Evolutionary conservation across 169 alveolate species (phyloP).

Genomic region (Cryptosporidium andersoni): DNA sequence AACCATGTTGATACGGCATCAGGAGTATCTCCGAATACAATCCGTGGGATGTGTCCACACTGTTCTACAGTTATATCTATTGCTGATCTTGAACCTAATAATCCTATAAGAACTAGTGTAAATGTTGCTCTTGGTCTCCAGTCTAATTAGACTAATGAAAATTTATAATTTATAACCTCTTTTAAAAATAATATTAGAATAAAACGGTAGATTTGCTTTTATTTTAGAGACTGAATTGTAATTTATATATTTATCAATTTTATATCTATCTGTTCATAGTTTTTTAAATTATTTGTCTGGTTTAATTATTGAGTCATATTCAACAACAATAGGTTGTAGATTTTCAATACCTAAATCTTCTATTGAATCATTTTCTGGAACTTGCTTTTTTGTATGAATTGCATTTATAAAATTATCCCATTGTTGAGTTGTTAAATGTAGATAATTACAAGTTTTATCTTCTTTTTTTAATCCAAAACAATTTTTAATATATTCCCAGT

Average conservation of each 20-base stretch:
- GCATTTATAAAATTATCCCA: constrained; percentile 55
- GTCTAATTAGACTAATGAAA: constrained; percentile 2
- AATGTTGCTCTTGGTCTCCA: constrained; percentile 70
- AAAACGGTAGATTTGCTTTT: too few relatives aligned
- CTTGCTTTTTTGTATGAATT: constrained; percentile 18
- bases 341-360: background rate
- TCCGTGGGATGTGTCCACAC: constrained; percentile 62
- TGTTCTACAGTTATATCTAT: constrained; percentile 67
- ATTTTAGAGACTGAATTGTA: background rate
- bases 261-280: too few relatives aligned
- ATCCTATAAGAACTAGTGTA: constrained; percentile 65
- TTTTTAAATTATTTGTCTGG: background rate
- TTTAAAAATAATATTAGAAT: background rate
- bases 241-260: constrained; percentile 4
- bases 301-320: constrained; percentile 35
- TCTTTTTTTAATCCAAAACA: background rate
- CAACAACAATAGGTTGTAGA: constrained; percentile 29
- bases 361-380: background rate
- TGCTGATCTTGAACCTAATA: constrained; percentile 67
- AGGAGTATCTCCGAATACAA: constrained; percentile 60
- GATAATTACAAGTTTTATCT: constrained; percentile 15
- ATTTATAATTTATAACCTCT: background rate
- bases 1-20: constrained; percentile 59
- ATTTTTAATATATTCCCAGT: constrained; percentile 11
- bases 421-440: constrained; percentile 28